Percentiles rank a stretch among this genome's conserved stretches.
Conservation (phyloP, 306 rosid genomes). For the Myrica gale region DNA sequence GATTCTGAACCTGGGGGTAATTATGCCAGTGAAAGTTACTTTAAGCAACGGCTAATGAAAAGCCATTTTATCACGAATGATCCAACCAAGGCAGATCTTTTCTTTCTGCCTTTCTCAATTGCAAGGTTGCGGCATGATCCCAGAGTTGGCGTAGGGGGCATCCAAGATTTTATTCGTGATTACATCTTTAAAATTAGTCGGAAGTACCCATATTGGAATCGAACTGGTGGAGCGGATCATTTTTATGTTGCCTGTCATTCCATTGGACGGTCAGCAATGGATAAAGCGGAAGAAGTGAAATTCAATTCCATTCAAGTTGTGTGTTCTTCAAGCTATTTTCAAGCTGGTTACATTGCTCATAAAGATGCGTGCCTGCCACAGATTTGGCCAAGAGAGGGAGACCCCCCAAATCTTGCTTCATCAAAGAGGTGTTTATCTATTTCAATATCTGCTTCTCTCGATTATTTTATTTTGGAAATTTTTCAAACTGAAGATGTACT, state of each 20-base stretch:
- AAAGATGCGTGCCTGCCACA: conserved; percentile 79
- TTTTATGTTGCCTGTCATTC: conserved; percentile 86
- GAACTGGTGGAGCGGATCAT: conserved; percentile 70
- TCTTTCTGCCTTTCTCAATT: conserved; percentile 82
- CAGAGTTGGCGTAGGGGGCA: conserved; percentile 68
- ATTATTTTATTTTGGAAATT: not conserved
- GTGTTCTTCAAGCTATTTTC: conserved; percentile 71
- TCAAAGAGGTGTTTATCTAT: conserved; percentile 50
- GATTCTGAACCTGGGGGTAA: conserved; percentile 66
- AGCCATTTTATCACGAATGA: conserved; percentile 66
- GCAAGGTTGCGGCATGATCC: conserved; percentile 67
- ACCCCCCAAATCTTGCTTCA: conserved; percentile 51
- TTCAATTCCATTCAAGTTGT: conserved; percentile 70
- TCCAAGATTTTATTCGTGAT: conserved; percentile 57
- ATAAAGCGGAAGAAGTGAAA: conserved; percentile 53
- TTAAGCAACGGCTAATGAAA: conserved; percentile 57
- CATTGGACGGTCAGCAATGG: conserved; percentile 71
- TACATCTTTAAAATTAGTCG: conserved; percentile 51
- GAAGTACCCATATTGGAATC: conserved; percentile 70
- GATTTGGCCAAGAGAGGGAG: conserved; percentile 67
- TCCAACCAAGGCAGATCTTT: conserved; percentile 63
- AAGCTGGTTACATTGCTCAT: conserved; percentile 56
- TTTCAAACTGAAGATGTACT: not conserved
- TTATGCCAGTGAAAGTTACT: conserved; percentile 90
- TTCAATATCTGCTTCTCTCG: not conserved